A percentile compares a stretch with the other conserved stretches of the same genome.
Evolutionary conservation across 768 basidiomycete genomes (phyloP).

Genomic region (Sarcodon aspratus): DNA sequence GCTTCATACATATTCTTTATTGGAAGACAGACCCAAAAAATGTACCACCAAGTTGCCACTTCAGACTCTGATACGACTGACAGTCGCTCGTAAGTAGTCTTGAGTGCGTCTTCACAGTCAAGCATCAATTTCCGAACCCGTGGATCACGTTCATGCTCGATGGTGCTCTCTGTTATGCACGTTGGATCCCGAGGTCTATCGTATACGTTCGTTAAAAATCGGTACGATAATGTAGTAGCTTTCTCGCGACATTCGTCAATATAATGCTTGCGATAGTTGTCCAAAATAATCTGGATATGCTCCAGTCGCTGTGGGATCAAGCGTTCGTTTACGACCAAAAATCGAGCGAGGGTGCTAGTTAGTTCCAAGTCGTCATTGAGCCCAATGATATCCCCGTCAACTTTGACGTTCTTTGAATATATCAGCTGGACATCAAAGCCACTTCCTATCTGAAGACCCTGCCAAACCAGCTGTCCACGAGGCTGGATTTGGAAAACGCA

Average conservation of each 20-base stretch:
- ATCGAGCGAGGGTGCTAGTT: constrained; percentile 49
- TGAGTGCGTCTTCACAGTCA: constrained; percentile 32
- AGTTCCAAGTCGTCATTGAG: constrained; percentile 56
- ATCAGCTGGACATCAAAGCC: constrained; percentile 53
- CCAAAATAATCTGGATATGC: constrained; percentile 34
- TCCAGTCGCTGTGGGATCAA: constrained; percentile 32
- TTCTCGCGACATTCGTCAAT: constrained; percentile 41
- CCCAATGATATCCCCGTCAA: constrained; percentile 45
- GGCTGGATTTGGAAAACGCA: constrained; percentile 41
- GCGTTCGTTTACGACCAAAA: constrained; percentile 44
- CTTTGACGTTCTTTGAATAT: constrained; percentile 39
- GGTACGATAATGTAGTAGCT: constrained; percentile 41
- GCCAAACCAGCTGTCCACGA: constrained; percentile 39
- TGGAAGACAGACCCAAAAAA: constrained; percentile 50
- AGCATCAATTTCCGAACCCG: constrained; percentile 43
- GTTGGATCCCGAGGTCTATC: constrained; percentile 37
- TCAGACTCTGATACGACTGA: constrained; percentile 34
- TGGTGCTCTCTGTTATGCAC: constrained; percentile 31
- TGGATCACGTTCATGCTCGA: constrained; percentile 39
- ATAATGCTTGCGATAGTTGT: constrained; percentile 39
- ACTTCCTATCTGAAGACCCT: constrained; percentile 47
- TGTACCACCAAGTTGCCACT: constrained; percentile 64
- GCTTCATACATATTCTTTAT: not conserved
- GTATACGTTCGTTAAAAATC: constrained; percentile 51
- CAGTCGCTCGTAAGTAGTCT: constrained; percentile 41